phyloP scores from a whole-genome alignment of 768 basidiomycete genomes.

The Rhodocollybia butyracea region DNA sequence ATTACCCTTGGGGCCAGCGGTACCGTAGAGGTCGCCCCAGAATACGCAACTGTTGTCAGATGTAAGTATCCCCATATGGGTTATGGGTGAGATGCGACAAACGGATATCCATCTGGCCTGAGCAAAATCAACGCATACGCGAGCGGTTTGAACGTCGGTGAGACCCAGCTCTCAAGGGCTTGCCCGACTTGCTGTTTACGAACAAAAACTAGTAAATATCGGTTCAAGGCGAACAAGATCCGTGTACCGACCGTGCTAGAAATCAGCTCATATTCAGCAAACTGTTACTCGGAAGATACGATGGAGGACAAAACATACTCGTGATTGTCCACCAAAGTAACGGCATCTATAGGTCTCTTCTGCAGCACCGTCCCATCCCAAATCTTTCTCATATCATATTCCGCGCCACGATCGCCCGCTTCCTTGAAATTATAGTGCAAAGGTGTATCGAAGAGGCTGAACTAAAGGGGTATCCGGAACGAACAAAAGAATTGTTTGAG shows the following conservation, averaged over 20 bases:
- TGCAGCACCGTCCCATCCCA: conserved; percentile 55
- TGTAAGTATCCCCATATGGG: neutral
- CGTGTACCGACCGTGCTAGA: conserved; percentile 37
- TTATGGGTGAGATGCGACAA: conserved; percentile 17
- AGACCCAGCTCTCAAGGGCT: conserved; percentile 56
- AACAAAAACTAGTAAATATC: neutral
- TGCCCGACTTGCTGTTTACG: conserved; percentile 53
- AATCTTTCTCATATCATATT: conserved; percentile 58
- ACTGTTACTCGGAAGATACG: neutral
- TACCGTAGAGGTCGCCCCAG: conserved; percentile 57
- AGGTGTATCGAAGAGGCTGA: conserved; percentile 66
- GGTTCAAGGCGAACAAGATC: neutral
- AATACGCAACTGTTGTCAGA: conserved; percentile 49
- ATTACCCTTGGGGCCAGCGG: conserved; percentile 29
- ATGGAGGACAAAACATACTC: conserved; percentile 38
- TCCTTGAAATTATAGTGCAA: conserved; percentile 61
- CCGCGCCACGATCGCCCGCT: conserved; percentile 52
- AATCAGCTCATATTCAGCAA: neutral
- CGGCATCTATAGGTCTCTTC: conserved; percentile 57
- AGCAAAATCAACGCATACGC: conserved; percentile 59
- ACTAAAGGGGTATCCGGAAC: conserved; percentile 35
- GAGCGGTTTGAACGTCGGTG: conserved; percentile 49
- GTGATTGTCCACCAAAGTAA: conserved; percentile 67
- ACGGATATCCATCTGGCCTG: conserved; percentile 53
- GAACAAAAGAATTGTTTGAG: too few species aligned